Base-by-base conservation (phyloP, 225 moss, liverwort and hornwort species). In the Physcomitrellopsis africana region DNA sequence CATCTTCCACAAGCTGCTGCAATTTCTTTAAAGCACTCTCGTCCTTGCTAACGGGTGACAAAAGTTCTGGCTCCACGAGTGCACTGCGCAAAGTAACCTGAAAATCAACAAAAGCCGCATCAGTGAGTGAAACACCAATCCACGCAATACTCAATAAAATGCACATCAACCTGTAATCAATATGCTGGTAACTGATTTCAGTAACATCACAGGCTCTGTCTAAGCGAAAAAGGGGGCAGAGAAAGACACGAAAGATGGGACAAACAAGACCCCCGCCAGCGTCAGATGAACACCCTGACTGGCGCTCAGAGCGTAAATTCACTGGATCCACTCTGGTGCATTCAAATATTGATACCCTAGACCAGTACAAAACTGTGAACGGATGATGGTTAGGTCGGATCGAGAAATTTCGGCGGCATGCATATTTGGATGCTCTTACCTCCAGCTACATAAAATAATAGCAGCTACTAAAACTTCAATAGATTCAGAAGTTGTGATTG, bases 1-100 rank as follows among this genome's bases (percentile, higher is more conserved):
- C 70, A 54, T 90, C 77, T 64, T 74, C 74, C 72, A 87, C 85
- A 10, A 90, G 71, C 70, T 77, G 74, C 74, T 83, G 81, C 77
- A 90, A 73, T 46, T 79, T 86, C 49, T 27, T 63, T 1, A 81
- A 37, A 9, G 83, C 86, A 22, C 71, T 55, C 32, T 77, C 74
- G 64, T 77, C 77, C 60, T 72, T 44, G 52, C 54, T 59, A 8
- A 78, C 77, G n/a, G 72, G 15, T 41, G 62, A 27, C 79, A 79
- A 20, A 67, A 89, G 42, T 17, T 89, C 89, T 12, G 78, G 79
- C 55, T 86, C 88, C 76, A 86, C 81, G 9, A 89, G 81, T n/a
- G 89, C 81, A 48, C 68, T 55, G 22, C 83, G 79, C 51, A 71
- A 16, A 3, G 49, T 20, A 49, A 79, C 72, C 86, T 89, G 79